Conservation (phyloP, 1,284 basidiomycete genomes). For the Austroboletus olivaceoglutinosus region DNA sequence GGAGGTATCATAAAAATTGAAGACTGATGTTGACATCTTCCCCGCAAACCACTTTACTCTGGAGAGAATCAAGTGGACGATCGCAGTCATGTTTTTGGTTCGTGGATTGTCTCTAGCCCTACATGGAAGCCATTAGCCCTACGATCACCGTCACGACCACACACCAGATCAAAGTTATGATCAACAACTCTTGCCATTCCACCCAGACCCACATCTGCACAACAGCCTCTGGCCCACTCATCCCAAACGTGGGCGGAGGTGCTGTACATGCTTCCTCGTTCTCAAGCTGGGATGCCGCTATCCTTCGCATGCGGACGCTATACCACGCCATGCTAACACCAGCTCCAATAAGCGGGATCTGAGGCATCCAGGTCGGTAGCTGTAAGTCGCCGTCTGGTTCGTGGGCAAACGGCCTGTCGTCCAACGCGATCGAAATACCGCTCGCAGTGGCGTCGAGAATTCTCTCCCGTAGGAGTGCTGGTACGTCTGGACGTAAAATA, state of each 20-base stretch:
- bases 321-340: conserved; percentile 61
- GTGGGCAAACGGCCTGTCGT: conserved; percentile 35
- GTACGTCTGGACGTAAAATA: conserved; percentile 63
- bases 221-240: conserved; percentile 38
- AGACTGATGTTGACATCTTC: too few relatives aligned
- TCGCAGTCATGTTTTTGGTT: too few relatives aligned
- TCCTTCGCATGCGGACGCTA: conserved; percentile 46
- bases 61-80: too few relatives aligned
- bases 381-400: conserved; percentile 37
- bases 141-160: conserved; percentile 1
- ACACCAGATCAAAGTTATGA: conserved; percentile 1
- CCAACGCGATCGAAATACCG: conserved; percentile 14
- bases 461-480: conserved; percentile 37
- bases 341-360: conserved; percentile 55
- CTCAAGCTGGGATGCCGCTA: conserved; percentile 37
- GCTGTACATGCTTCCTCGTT: background rate
- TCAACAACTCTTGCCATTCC: conserved; percentile 8
- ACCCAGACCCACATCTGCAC: conserved; percentile 47
- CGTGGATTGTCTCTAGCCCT: background rate
- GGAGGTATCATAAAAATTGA: too few relatives aligned
- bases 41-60: too few relatives aligned
- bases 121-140: background rate
- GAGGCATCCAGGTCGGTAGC: conserved; percentile 35
- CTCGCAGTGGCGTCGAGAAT: conserved; percentile 6
- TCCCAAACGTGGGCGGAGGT: conserved; percentile 29